These are phyloP conservation scores for Aspergillus coremiiformis DNA, from an alignment of 495 filamentous ascomycete species.

Conservation along the genomic window DNA sequence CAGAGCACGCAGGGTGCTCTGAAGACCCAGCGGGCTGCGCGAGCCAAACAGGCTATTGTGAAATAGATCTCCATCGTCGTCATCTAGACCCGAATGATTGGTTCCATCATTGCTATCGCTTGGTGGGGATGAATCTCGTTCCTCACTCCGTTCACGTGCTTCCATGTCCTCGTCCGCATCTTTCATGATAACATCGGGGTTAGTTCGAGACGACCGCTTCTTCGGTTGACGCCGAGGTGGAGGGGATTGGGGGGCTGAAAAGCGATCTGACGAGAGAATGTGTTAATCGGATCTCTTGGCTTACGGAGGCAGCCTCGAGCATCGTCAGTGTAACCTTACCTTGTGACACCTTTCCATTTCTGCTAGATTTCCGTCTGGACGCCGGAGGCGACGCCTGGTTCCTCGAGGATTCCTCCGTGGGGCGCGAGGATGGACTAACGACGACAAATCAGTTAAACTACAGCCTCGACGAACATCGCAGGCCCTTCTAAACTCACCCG, in stretches of 20 bases:
- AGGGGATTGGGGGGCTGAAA: slow-evolving; percentile 28
- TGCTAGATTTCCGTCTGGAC: slow-evolving; percentile 60
- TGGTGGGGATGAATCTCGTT: slow-evolving; percentile 35
- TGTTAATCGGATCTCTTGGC: background rate
- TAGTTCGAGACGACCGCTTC: slow-evolving; percentile 49
- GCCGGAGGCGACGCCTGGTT: slow-evolving; percentile 41
- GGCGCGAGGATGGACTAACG: slow-evolving; percentile 37
- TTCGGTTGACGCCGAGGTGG: slow-evolving; percentile 38
- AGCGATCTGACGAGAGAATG: slow-evolving; percentile 20
- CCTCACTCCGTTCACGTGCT: slow-evolving; percentile 30
- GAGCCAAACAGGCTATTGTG: slow-evolving; percentile 63
- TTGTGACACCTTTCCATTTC: slow-evolving; percentile 36
- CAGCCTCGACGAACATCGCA: background rate
- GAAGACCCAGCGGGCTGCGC: slow-evolving; percentile 58
- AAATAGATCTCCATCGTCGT: slow-evolving; percentile 77
- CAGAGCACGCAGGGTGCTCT: slow-evolving; percentile 74
- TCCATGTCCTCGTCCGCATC: slow-evolving; percentile 41
- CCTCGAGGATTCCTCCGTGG: slow-evolving; percentile 37
- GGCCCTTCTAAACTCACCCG: slow-evolving; percentile 47
- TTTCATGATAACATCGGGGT: slow-evolving; percentile 45
- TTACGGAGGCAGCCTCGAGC: background rate
- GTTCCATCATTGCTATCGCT: slow-evolving; percentile 57
- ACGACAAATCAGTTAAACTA: slow-evolving; percentile 1
- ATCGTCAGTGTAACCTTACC: slow-evolving; percentile 10
- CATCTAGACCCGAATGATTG: slow-evolving; percentile 46